These are phyloP conservation scores for Silene conica DNA, from an alignment of 148 eudicot species.

Conservation along the genomic window DNA sequence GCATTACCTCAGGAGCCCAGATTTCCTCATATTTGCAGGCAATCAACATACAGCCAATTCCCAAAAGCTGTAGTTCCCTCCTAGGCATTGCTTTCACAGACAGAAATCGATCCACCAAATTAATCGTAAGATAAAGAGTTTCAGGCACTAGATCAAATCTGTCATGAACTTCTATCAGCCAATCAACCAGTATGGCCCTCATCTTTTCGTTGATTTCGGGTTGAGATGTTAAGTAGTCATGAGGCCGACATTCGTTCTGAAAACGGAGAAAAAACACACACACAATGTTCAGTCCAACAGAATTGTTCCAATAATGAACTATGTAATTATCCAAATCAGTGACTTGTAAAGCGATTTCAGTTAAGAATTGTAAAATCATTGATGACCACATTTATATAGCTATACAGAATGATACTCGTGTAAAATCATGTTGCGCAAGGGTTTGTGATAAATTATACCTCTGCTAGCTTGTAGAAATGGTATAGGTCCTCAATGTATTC, in stretches of 20 bases:
- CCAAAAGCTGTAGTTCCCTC: conserved; percentile 73
- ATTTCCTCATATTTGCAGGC: conserved; percentile 95
- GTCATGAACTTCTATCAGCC: conserved; percentile 77
- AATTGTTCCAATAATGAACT: too few species aligned
- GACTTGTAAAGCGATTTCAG: too few species aligned
- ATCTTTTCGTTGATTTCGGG: conserved; percentile 59
- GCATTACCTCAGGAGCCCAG: conserved; percentile 82
- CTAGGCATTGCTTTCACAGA: conserved; percentile 43
- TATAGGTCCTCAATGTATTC: conserved; percentile 88
- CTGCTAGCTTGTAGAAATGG: conserved; percentile 63
- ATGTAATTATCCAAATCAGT: too few species aligned
- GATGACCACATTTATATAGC: too few species aligned
- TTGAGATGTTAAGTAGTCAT: conserved; percentile 62
- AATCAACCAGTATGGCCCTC: conserved; percentile 76
- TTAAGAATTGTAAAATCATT: too few species aligned
- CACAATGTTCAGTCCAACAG: neutral
- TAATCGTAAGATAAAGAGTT: conserved; percentile 67
- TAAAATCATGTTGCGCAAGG: neutral
- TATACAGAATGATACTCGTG: too few species aligned
- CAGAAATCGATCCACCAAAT: conserved; percentile 67
- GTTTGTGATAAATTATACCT: conserved; percentile 25
- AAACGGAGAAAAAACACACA: neutral
- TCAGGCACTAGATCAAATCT: conserved; percentile 74
- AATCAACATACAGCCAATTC: conserved; percentile 73
- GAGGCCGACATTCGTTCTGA: conserved; percentile 45